Percentiles rank a stretch among this genome's conserved stretches.
Conservation (phyloP, 306 rosid species). For the Quercus cerris region DNA sequence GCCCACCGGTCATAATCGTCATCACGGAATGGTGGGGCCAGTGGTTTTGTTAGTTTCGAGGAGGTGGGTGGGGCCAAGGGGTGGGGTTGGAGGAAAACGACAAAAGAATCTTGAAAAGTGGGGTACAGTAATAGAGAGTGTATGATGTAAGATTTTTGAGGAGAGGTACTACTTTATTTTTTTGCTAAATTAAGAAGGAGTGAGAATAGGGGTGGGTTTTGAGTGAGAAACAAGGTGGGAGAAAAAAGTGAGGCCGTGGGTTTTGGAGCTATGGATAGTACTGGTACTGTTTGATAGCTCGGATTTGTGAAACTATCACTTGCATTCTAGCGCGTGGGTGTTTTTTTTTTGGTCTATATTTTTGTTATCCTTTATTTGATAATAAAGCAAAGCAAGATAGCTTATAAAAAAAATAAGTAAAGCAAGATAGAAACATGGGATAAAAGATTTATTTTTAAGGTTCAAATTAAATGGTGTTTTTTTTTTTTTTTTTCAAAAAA, state of each 20-base stretch:
- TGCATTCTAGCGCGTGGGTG: constrained; percentile 33
- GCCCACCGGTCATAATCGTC: constrained; percentile 21
- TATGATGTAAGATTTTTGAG: no score
- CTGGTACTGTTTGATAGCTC: neutral
- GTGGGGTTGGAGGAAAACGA: constrained; percentile 38
- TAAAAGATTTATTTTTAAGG: no score
- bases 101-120: constrained; percentile 43
- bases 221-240: constrained; percentile 45
- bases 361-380: no score
- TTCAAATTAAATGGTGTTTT: no score
- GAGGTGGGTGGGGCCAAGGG: neutral
- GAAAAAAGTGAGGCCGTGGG: constrained; percentile 58
- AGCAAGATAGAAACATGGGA: neutral
- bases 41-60: neutral
- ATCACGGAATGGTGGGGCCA: constrained; percentile 35
- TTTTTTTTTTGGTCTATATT: neutral
- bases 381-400: no score
- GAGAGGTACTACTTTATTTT: constrained; percentile 14
- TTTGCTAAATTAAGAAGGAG: no score
- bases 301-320: constrained; percentile 1
- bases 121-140: neutral
- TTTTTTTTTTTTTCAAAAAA: no score
- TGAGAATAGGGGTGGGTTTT: neutral
- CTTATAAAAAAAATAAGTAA: neutral
- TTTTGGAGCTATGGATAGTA: constrained; percentile 15